Evolutionary conservation across 257 asterid genomes (phyloP), one percentile per base, ranked within the genome.

Genomic region (Solanum sitiens): DNA sequence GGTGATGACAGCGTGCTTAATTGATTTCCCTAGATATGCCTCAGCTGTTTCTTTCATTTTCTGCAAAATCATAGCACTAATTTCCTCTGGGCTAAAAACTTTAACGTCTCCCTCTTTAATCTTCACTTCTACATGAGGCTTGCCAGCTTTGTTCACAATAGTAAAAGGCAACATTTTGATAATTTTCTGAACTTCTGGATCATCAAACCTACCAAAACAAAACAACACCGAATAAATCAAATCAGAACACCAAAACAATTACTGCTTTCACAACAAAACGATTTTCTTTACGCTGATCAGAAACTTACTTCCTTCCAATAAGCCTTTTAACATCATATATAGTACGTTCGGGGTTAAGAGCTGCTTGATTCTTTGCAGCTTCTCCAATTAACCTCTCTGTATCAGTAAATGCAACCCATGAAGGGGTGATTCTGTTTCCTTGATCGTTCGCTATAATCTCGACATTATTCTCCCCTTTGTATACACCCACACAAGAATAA

Each of bases 11-110:
- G 89, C 89, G 20, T 76, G 77, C 53, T 72, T 89, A 27, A 89
- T 83, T 70, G 73, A 73, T 33, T 83, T 77, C 25, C 91, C 89
- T 86, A 89, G 71, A 79, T 84, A 87, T 11, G 88, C 82, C 75
- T 87, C 89, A 13, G 91, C 91, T 7, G 87, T 87, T 71, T 87
- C 88, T 63, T 89, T 89, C 91, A 89, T 87, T 63, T 89, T 89
- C 42, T 87, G 86, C 77, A 89, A 70, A 30, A 89, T 65, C 91
- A 89, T 89, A 65, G 89, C 86, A 68, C 85, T 63, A 27, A 89
- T 84, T 50, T 89, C 89, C 67, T 89, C 89, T 40, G 91, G 89
- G 16, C 88, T 87, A 56, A 87, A 87, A 76, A 75, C 39, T 45
- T 89, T 89, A 14, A 59, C 63, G 6, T 87, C 88, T 3, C 89